These are phyloP conservation scores for Lactarius sp. DNA, from an alignment of 768 basidiomycete genomes.

Conservation along the genomic window DNA sequence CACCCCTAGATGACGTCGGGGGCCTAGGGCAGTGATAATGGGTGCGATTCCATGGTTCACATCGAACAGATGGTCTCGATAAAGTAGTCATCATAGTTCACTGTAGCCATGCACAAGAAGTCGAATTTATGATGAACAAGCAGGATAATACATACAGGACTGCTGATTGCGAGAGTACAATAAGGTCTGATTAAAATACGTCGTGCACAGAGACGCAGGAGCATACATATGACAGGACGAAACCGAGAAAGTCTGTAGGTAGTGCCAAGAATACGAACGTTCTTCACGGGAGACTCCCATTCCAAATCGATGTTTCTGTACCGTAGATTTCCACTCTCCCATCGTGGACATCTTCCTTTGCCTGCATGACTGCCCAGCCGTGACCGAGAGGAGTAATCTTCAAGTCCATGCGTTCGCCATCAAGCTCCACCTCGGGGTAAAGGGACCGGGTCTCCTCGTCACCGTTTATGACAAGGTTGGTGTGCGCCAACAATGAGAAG, in stretches of 20 bases:
- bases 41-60: background rate
- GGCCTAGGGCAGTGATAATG: background rate
- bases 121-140: background rate
- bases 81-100: background rate
- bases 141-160: background rate
- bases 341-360: constrained; percentile 16
- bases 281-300: background rate
- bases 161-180: background rate
- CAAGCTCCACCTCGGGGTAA: constrained; percentile 14
- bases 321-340: constrained; percentile 20
- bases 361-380: constrained; percentile 18
- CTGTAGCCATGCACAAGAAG: background rate
- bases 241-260: background rate
- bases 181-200: constrained; percentile 1
- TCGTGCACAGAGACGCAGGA: background rate
- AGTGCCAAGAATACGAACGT: background rate
- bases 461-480: background rate
- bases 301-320: background rate
- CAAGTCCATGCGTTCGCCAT: constrained; percentile 20
- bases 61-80: background rate
- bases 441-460: constrained; percentile 1
- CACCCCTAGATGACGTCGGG: background rate
- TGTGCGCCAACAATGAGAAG: constrained; percentile 16
- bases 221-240: background rate
- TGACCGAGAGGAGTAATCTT: constrained; percentile 4